Evolutionary conservation across 129 eudicot species (phyloP), one percentile per base, ranked within the genome.

Genomic region (Silybum marianum): DNA sequence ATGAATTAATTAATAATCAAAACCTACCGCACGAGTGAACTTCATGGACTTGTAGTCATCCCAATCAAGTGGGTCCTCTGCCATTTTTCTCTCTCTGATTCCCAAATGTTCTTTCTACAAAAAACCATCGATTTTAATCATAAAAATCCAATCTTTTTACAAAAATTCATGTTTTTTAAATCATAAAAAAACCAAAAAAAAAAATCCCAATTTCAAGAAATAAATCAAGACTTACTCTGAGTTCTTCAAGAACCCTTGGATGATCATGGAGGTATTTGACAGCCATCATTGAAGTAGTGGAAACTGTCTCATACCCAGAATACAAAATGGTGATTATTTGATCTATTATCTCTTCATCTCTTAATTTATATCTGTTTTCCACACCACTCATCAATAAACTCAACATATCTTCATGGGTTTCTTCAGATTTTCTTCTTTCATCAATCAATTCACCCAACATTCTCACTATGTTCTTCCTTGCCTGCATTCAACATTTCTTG

Each of bases 261-360:
- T 96, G 97, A 86, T 96, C 99, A 88, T 96, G 92, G 8, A 96
- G 97, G 86, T 96, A 96, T 87, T 96, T 96, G 69, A 96, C 89
- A 81, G 99, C 98, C 99, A 96, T 93, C 99, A 96, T 96, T 36
- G 99, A 89, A 84, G 99, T 96, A 44, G 99, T 96, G 19, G 99
- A 96, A 72, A 96, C 96, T 77, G 99, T 96, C 79, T 96, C 99
- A 79, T 93, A 96, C 23, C 99, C 99, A 78, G 99, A 96, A 69
- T 96, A 96, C 84, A 93, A 81, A 72, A 96, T 90, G 1, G 99
- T 96, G 38, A 96, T 96, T 54, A 96, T 91, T 63, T 89, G 91
- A 92, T 96, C 99, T 80, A 96, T 90, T 72, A 96, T 89, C 87
- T 93, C 98, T 79, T 96, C 99, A 83, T 96, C 99, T 54, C 76